These are phyloP conservation scores for Rhizopus arrhizus DNA, from an alignment of 371 early-diverging fungal genomes.

Conservation along the genomic window DNA sequence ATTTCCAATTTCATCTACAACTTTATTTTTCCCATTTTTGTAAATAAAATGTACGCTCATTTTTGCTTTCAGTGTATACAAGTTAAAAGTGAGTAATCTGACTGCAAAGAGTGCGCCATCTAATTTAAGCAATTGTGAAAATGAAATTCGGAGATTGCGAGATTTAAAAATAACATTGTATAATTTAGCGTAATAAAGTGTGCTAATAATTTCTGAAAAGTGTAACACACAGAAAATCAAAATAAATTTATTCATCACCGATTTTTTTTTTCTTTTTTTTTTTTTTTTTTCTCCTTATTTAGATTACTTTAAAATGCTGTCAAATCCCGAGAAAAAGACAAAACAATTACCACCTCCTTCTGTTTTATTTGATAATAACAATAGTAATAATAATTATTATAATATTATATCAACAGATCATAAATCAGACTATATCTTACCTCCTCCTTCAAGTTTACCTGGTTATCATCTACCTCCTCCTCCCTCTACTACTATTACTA, in stretches of 20 bases:
- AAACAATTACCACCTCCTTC: slow-evolving; percentile 38
- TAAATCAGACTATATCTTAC: slow-evolving; percentile 41
- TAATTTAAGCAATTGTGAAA: no score
- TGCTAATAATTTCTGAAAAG: no score
- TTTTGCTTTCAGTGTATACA: no score
- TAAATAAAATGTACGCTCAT: no score
- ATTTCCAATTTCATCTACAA: no score
- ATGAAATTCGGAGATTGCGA: no score
- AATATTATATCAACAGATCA: slow-evolving; percentile 1
- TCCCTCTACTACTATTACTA: slow-evolving; percentile 14
- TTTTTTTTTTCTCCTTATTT: slow-evolving; percentile 15
- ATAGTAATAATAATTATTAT: neutral
- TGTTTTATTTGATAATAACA: slow-evolving; percentile 23
- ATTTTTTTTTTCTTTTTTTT: slow-evolving; percentile 9
- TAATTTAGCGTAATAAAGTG: no score
- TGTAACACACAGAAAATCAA: neutral
- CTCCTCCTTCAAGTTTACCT: slow-evolving; percentile 44
- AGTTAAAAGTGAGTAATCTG: no score
- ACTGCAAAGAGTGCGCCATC: no score
- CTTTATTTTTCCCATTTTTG: no score
- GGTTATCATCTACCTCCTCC: slow-evolving; percentile 37
- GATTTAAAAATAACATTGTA: no score
- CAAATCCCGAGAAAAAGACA: slow-evolving; percentile 23
- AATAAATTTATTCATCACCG: neutral
- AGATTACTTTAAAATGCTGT: slow-evolving; percentile 19